A percentile compares a stretch with the other conserved stretches of the same genome.
Conservation (phyloP, 768 basidiomycete genomes). For the Lentinula edodes region DNA sequence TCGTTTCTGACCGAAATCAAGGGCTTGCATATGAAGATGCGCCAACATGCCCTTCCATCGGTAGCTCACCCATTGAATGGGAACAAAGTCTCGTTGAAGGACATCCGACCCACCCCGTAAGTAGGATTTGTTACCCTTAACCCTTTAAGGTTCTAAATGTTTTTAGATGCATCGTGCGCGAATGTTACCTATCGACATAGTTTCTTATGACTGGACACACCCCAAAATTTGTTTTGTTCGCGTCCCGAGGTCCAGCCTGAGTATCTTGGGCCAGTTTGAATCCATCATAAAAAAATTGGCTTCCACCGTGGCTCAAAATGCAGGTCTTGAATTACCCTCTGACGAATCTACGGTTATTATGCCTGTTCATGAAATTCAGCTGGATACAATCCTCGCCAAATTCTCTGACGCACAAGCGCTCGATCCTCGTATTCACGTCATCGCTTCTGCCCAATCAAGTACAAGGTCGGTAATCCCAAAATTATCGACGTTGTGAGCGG, state of each 20-base stretch:
- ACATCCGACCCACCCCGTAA: conserved; percentile 55
- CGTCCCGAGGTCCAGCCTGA: conserved; percentile 31
- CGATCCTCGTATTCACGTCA: conserved; percentile 32
- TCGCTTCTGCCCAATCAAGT: conserved; percentile 45
- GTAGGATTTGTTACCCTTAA: conserved; percentile 5
- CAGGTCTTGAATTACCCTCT: conserved; percentile 18
- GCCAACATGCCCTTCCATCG: conserved; percentile 34
- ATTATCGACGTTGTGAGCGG: not conserved
- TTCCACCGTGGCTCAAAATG: conserved; percentile 24
- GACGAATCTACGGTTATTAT: conserved; percentile 29
- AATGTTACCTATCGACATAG: conserved; percentile 27
- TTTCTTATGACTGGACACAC: conserved; percentile 47
- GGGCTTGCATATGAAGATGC: conserved; percentile 34
- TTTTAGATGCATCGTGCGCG: conserved; percentile 52
- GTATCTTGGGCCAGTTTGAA: conserved; percentile 40
- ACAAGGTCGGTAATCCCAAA: conserved; percentile 33
- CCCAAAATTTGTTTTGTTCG: conserved; percentile 44
- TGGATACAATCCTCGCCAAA: conserved; percentile 36
- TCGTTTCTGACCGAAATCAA: conserved; percentile 11
- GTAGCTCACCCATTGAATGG: conserved; percentile 43
- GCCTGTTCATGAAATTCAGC: conserved; percentile 51
- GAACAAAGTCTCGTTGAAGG: conserved; percentile 56
- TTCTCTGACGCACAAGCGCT: conserved; percentile 38
- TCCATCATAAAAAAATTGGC: conserved; percentile 25
- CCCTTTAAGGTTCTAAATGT: conserved; percentile 2